Base-by-base conservation (phyloP, 345 rosid species). In the Microcos paniculata region DNA sequence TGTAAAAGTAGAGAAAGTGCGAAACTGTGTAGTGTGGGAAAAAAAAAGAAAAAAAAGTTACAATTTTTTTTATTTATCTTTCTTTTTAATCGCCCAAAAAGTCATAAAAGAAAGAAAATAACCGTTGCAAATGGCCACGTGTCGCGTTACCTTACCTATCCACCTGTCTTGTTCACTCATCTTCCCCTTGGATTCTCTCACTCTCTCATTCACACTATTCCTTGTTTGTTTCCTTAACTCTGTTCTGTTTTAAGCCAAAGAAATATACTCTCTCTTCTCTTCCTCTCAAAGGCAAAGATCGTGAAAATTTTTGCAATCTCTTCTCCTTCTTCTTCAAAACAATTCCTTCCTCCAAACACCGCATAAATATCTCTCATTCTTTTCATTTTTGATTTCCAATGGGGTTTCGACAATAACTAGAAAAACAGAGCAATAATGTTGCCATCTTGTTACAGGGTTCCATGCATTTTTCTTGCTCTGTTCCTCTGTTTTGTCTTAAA, bases 111-210 rank as follows among this genome's bases (percentile, higher is more conserved):
- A 77, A 87, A 79, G 57, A 77, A 87, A 83, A 82, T 78, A 81
- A 83, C 88, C 88, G 86, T 88, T 88, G 57, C 26, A 24, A 42
- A 19, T 2, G 52, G 69, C 67, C 90, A 89, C 90, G 96, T 89
- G 98, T 80, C 95, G 12, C 0, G 40, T 75, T 21, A 16, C 31
- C 38, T 75, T 21, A 16, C 31, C 38, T 46, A 77, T 77, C 87
- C 91, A 89, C 89, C 83, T 90, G 96, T 90, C 89, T 62, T 62
- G 69, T 76, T 84, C 90, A 77, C 76, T 43, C 58, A 9, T 26
- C 12, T 14, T 59, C 26, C 43, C 85, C 80, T 81, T 48, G 84
- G 84, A 81, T 76, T 80, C 86, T 82, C 78, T 71, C 28, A 57
- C 71, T 71, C 38, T 55, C 74, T 53, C 40, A 11, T 45, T 40